phyloP scores from a whole-genome alignment of 2,329 filamentous ascomycete species.

The Botrytis porri region DNA sequence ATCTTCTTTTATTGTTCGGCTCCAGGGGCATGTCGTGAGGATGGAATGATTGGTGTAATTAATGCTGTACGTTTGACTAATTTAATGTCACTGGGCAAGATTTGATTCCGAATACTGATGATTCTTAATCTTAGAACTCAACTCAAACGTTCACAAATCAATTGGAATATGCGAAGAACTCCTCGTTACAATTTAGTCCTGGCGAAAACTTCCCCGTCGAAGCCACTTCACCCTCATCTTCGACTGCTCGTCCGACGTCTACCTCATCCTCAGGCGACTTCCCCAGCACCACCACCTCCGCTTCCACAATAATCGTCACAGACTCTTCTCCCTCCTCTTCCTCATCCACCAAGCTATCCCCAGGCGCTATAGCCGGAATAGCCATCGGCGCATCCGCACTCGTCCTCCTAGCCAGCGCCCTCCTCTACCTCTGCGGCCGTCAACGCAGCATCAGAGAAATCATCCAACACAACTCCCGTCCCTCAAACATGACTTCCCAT shows the following conservation, averaged over 20 bases:
- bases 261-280: constrained; percentile 19
- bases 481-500: constrained; percentile 1
- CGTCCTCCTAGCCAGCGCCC: constrained; percentile 23
- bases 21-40: constrained; percentile 57
- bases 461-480: constrained; percentile 20
- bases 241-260: constrained; percentile 17
- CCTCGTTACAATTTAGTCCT: constrained; percentile 27
- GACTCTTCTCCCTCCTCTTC: not conserved
- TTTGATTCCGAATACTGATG: not conserved
- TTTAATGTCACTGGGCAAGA: not conserved
- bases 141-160: constrained; percentile 31
- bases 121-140: constrained; percentile 24
- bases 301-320: not conserved
- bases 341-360: constrained; percentile 13
- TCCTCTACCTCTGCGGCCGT: constrained; percentile 32
- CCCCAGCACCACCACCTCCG: constrained; percentile 6
- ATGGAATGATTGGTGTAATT: constrained; percentile 75
- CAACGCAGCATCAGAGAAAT: constrained; percentile 31
- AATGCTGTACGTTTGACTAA: constrained; percentile 55
- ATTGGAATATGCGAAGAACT: constrained; percentile 26
- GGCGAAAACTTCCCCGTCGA: constrained; percentile 30
- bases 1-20: constrained; percentile 71
- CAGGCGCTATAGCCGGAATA: constrained; percentile 32
- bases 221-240: constrained; percentile 19
- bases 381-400: constrained; percentile 29